phyloP scores from a whole-genome alignment of 129 eudicot species.

The Chrysanthemum makinoi region DNA sequence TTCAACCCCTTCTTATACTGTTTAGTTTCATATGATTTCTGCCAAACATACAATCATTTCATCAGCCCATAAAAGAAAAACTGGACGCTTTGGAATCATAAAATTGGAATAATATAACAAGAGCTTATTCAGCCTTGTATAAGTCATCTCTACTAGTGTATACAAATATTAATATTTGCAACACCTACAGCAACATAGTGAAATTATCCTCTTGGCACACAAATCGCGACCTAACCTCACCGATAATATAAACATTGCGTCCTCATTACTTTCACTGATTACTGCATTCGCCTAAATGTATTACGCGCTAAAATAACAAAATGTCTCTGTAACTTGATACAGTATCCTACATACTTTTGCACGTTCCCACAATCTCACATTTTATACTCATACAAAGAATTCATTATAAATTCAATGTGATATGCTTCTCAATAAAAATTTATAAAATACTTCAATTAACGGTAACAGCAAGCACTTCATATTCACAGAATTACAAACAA shows the following conservation, averaged over 20 bases:
- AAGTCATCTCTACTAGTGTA: background rate
- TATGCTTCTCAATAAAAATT: background rate
- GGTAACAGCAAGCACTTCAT: background rate
- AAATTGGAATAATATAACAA: no score
- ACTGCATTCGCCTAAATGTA: no score
- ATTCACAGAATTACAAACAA: no score
- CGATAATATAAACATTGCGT: no score
- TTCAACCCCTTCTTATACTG: slow-evolving; percentile 95
- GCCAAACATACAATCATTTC: slow-evolving; percentile 29
- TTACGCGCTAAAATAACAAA: background rate
- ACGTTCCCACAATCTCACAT: background rate
- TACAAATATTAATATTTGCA: no score
- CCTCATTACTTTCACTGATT: no score
- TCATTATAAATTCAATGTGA: slow-evolving; percentile 1
- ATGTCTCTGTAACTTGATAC: background rate
- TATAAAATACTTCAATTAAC: no score
- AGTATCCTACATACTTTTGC: background rate
- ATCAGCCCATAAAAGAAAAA: no score
- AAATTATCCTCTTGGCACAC: no score
- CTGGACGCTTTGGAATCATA: no score
- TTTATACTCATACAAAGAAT: slow-evolving; percentile 4
- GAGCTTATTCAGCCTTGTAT: background rate
- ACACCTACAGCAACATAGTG: no score
- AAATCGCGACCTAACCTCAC: no score
- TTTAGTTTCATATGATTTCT: slow-evolving; percentile 97